Evolutionary conservation across 148 eudicot genomes (phyloP).

Genomic region (Chenopodium quinoa): DNA sequence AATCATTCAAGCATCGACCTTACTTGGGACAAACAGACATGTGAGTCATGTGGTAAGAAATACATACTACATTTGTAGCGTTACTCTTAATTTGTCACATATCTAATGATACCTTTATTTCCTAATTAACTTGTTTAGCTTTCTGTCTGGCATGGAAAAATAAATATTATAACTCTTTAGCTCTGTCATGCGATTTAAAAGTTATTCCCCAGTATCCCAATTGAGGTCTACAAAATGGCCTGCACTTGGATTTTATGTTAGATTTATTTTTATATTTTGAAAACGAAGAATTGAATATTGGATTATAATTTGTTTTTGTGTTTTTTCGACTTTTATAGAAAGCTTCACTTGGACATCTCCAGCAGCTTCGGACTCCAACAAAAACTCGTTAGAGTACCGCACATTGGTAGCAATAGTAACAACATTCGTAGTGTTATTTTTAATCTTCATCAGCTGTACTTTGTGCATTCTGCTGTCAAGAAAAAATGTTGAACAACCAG

Average conservation of each 20-base stretch:
- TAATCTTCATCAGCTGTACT: no score
- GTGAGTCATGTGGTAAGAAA: conserved; percentile 3
- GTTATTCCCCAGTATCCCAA: no score
- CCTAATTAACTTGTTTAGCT: neutral
- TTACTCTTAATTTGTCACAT: no score
- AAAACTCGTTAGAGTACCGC: neutral
- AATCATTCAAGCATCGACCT: conserved; percentile 10
- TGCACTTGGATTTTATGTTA: no score
- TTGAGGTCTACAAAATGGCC: no score
- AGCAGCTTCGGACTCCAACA: neutral
- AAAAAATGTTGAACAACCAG: neutral
- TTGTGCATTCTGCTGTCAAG: neutral
- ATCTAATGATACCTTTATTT: no score
- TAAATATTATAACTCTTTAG: neutral
- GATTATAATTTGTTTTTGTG: neutral
- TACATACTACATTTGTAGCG: neutral
- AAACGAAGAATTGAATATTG: neutral
- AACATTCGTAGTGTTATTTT: no score
- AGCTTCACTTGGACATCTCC: neutral
- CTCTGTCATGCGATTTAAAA: neutral
- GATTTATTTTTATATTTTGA: no score
- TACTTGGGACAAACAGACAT: conserved; percentile 16
- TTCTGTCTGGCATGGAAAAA: neutral
- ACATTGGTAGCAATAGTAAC: neutral
- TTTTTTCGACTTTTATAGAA: neutral